Evolutionary conservation across 1,284 basidiomycete genomes (phyloP).

Genomic region (Tetrapyrgos nigripes): DNA sequence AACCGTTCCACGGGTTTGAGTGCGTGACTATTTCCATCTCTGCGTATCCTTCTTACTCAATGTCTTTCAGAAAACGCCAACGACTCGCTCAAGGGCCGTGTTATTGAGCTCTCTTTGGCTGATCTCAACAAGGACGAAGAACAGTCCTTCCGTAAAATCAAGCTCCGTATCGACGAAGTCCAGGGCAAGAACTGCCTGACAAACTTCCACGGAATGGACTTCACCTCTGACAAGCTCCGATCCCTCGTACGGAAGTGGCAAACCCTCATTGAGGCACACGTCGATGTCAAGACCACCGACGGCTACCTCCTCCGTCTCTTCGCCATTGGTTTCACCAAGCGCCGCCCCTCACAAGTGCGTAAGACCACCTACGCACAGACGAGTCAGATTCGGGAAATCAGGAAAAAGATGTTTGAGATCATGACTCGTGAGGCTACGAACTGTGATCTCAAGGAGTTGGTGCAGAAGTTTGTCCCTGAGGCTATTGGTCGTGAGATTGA

Average conservation of each 20-base stretch:
- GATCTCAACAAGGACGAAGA: constrained; percentile 99
- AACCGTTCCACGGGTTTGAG: constrained; percentile 99
- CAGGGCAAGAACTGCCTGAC: constrained; percentile 99
- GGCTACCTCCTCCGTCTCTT: constrained; percentile 99
- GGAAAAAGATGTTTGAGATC: constrained; percentile 99
- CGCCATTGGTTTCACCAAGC: constrained; percentile 99
- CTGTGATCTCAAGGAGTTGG: constrained; percentile 97
- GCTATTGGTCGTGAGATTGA: constrained; percentile 99
- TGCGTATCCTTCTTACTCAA: constrained; percentile 16
- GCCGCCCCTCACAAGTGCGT: constrained; percentile 95
- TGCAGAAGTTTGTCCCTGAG: constrained; percentile 99
- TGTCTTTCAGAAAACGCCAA: constrained; percentile 88
- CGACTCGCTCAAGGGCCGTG: constrained; percentile 97
- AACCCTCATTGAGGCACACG: constrained; percentile 97
- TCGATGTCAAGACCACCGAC: constrained; percentile 99
- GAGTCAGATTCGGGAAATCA: constrained; percentile 95
- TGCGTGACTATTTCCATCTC: constrained; percentile 52
- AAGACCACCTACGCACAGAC: constrained; percentile 99
- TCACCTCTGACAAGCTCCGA: constrained; percentile 99
- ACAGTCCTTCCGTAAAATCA: constrained; percentile 99
- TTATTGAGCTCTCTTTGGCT: constrained; percentile 95
- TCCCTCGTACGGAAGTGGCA: constrained; percentile 99
- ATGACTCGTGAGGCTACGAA: constrained; percentile 96
- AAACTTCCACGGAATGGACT: constrained; percentile 99
- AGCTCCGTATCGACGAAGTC: constrained; percentile 96